Evolutionary conservation across 129 eudicot species (phyloP).

Genomic region (Deinandra increscens): DNA sequence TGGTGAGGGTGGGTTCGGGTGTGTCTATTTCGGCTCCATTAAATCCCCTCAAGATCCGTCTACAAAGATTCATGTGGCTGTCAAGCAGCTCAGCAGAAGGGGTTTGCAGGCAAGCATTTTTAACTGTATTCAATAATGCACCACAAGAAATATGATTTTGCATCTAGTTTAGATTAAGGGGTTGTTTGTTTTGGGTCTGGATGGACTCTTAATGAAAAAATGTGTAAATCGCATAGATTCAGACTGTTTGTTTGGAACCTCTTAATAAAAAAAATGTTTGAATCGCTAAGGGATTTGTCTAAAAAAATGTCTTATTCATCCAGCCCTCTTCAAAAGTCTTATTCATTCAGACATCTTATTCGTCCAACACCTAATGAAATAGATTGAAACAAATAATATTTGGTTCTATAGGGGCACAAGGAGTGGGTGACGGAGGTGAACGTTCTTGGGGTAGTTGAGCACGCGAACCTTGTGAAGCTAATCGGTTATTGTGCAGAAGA

Average conservation of each 20-base stretch:
- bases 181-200: no score
- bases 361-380: no score
- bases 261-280: no score
- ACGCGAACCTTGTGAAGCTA: conserved; percentile 80
- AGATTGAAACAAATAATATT: no score
- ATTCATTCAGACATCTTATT: no score
- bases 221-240: no score
- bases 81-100: conserved; percentile 77
- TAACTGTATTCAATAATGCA: not conserved
- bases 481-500: conserved; percentile 96
- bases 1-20: conserved; percentile 98
- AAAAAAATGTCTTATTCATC: no score
- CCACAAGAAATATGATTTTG: not conserved
- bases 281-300: no score
- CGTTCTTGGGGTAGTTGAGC: conserved; percentile 91
- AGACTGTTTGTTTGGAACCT: no score
- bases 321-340: no score
- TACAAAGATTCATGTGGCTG: conserved; percentile 66
- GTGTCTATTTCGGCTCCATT: conserved; percentile 65
- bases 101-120: conserved; percentile 76
- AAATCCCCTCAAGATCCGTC: conserved; percentile 60
- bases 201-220: no score
- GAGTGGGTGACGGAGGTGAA: conserved; percentile 99
- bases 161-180: no score
- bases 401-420: conserved; percentile 80